These are phyloP conservation scores for Clathrospora elynae DNA, from an alignment of 2,329 filamentous ascomycete genomes.

Conservation along the genomic window DNA sequence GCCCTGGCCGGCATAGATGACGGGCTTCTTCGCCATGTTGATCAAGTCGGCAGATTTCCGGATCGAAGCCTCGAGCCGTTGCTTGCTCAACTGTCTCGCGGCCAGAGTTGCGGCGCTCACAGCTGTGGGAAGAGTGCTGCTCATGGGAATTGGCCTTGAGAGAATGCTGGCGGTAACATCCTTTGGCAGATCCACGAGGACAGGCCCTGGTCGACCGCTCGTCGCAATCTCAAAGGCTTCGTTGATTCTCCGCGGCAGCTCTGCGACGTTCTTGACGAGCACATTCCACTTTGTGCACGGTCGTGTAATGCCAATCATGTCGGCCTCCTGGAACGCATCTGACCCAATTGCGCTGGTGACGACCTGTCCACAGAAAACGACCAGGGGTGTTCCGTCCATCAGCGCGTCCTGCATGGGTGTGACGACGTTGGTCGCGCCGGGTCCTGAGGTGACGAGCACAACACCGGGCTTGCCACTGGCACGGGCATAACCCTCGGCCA, in stretches of 20 bases:
- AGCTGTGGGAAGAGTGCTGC: conserved; percentile 73
- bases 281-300: conserved; percentile 99
- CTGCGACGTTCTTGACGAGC: conserved; percentile 94
- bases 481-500: conserved; percentile 96
- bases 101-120: conserved; percentile 86
- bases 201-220: conserved; percentile 88
- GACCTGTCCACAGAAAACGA: conserved; percentile 96
- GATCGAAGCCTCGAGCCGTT: conserved; percentile 75
- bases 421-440: conserved; percentile 93
- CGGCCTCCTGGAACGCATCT: conserved; percentile 96
- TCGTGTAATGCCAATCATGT: conserved; percentile 90
- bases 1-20: conserved; percentile 94
- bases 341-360: conserved; percentile 87
- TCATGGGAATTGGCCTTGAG: conserved; percentile 80
- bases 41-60: conserved; percentile 78
- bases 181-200: conserved; percentile 94
- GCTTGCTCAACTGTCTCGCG: conserved; percentile 72
- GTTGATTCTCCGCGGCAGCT: conserved; percentile 91
- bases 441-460: conserved; percentile 94
- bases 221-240: conserved; percentile 98
- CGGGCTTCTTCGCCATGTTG: conserved; percentile 88
- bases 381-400: conserved; percentile 92
- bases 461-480: conserved; percentile 93
- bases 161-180: conserved; percentile 90
- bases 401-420: conserved; percentile 96